Evolutionary conservation across 768 basidiomycete species (phyloP), one percentile per base, ranked within the genome.

Genomic region (Mycena haematopus): DNA sequence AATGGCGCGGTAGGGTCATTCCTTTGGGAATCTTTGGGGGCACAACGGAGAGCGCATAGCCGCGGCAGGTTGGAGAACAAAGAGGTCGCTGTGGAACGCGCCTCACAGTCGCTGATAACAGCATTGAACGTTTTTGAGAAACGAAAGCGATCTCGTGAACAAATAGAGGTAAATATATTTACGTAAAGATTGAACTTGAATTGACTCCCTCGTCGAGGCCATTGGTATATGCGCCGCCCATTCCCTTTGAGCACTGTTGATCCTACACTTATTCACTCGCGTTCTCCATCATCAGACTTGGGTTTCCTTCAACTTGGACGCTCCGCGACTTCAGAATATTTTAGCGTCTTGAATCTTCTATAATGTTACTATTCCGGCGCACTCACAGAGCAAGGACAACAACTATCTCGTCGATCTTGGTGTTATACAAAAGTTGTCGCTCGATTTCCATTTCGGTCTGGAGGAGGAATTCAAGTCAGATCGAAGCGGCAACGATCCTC

Each of bases 1-100:
- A 95, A 62, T 85, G 80, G 45, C 95, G 90, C 0, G 87, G 86
- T 27, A 76, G 74, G 33, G 77, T 76, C 70, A 87, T 88, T 3
- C 84, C 77, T 6, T 83, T 80, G 44, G 85, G 81, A 35, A 80
- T 71, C 64, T 82, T 76, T 35, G 86, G 79, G 4, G 82, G 78
- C 42, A 79, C 75, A 46, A 90, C 74, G 6, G 86, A 86, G 64
- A 91, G 79, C 57, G 82, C 86, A 77, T 88, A 88, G 35, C 44
- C 14, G 29, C 63, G 63, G 17, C 31, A 45, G 21, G 9, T 27
- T 7, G 50, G 56, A 13, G 47, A 21, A 22, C 40, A 47, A 7
- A 52, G 27, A 3, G 22, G 33, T 19, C 42, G 42, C 21, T 38
- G 51, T 14, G 63, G 63, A 33, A 59, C 63, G 27, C 33, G 63